phyloP scores from a whole-genome alignment of 2,329 filamentous ascomycete species.

The Diaporthe caulivora region DNA sequence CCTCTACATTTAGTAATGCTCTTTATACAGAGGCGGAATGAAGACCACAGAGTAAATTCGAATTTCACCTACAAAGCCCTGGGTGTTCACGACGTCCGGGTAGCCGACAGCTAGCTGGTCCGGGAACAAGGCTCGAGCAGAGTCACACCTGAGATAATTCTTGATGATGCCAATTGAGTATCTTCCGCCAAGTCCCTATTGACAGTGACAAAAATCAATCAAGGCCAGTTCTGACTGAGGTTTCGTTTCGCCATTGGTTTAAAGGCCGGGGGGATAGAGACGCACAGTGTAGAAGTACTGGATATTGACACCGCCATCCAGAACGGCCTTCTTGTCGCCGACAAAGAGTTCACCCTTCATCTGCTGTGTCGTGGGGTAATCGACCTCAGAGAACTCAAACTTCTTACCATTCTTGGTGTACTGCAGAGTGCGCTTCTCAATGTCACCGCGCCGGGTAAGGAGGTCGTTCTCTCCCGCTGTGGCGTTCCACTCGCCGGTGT shows the following conservation, averaged over 20 bases:
- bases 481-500: too few species aligned
- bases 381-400: not conserved
- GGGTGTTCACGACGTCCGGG: not conserved
- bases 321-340: not conserved
- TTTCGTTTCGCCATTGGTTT: not conserved
- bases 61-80: not conserved
- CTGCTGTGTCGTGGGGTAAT: not conserved
- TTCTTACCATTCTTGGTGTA: slow-evolving; percentile 12
- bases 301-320: not conserved
- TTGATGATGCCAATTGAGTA: not conserved
- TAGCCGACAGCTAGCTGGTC: slow-evolving; percentile 1
- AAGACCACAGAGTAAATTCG: not conserved
- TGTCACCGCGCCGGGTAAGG: too few species aligned
- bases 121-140: not conserved
- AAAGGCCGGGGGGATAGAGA: not conserved
- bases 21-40: not conserved
- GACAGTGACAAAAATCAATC: not conserved
- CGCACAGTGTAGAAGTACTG: not conserved
- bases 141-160: not conserved
- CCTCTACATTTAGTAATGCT: not conserved
- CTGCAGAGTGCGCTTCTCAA: too few species aligned
- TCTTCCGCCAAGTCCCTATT: not conserved
- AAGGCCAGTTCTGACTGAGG: not conserved
- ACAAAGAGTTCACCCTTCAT: not conserved
- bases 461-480: too few species aligned